Base-by-base conservation (phyloP, 306 rosid genomes). In the Comarum palustre region DNA sequence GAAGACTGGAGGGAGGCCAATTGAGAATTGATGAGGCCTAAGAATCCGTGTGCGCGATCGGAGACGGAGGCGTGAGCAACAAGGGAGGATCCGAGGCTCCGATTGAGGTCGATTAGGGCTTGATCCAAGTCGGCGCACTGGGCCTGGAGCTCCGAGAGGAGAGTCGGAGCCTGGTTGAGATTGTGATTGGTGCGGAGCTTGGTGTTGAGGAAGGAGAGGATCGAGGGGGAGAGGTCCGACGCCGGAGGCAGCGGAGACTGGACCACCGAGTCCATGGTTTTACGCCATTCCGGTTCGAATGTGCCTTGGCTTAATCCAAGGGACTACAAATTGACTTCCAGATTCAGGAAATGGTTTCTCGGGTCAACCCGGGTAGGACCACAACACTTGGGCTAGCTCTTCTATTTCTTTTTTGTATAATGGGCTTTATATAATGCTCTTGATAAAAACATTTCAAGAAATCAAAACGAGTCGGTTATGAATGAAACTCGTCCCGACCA, bases 71-170 rank as follows among this genome's bases (percentile, higher is more conserved):
- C 79, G 80, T 89, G 88, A 25, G 88, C 84, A 1, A 82, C 77
- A 25, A 89, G 88, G 60, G 83, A 77, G 7, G 70, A 81, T 71
- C 83, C 88, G 4, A 93, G 96, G 48, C 81, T 75, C 65, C 77
- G 87, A 75, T 89, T 85, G 75, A 89, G 87, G 63, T 86, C 84
- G 58, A 76, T 13, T 27, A 90, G 79, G 69, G 82, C 69, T 60
- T 75, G 90, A 85, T 86, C 93, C 85, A 93, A 76, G 68, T 86
- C 85, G 55, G 61, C 78, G 82, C 90, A 88, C 73, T 82, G 89
- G 45, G 74, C 54, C 78, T 79, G 85, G 72, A 93, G 93, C 77
- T 93, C 92, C 74, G 83, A 29, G 0, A 82, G 84, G 64, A 89
- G 81, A 65, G 16, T 69, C 50, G 92, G 45, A 77, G 93, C 86